Base-by-base conservation (phyloP, 257 asterid genomes). In the Capsicum chinense region DNA sequence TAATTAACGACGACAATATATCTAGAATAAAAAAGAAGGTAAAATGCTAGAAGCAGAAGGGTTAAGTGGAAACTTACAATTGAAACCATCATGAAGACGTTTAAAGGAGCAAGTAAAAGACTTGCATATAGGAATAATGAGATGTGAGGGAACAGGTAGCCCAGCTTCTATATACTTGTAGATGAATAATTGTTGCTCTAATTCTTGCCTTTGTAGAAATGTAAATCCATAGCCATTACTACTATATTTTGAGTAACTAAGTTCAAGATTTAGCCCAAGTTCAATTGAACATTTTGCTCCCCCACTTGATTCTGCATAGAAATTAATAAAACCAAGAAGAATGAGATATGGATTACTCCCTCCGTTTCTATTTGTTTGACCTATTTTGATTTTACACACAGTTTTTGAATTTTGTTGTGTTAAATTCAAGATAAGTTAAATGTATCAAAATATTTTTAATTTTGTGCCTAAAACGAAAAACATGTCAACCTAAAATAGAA, bases 101-200 rank as follows among this genome's bases (percentile, higher is more conserved):
- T 54, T 78, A 5, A 48, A 19, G 52, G 66, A 80, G 9, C 68
- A 50, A 42, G 69, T 52, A 56, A 87, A 21, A 74, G 87, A 80
- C 85, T 76, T 87, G 85, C 60, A 81, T 78, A 87, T 76, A 39
- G 87, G 85, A 56, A 87, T 2, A 26, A 87, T 81, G 37, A 87
- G 89, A 73, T 74, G 79, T n/a, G 68, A 26, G 6, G 89, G 87
- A 64, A 87, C 37, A 21, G 85, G 84, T 47, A 74, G 47, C 56
- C 87, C 70, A 52, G 79, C 87, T 74, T 87, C 82, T 26, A 84
- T 81, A 67, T 87, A 81, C 37, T 54, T 84, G 85, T 44, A 84
- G 59, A 87, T 84, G 13, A 35, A 57, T 50, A 70, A 59, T 81
- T 87, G 89, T 39, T 84, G 85, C 84, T 84, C 79, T 47, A 81